These are phyloP conservation scores for Porphyridium purpureum DNA, from an alignment of 23 red algal species.

Conservation along the genomic window DNA sequence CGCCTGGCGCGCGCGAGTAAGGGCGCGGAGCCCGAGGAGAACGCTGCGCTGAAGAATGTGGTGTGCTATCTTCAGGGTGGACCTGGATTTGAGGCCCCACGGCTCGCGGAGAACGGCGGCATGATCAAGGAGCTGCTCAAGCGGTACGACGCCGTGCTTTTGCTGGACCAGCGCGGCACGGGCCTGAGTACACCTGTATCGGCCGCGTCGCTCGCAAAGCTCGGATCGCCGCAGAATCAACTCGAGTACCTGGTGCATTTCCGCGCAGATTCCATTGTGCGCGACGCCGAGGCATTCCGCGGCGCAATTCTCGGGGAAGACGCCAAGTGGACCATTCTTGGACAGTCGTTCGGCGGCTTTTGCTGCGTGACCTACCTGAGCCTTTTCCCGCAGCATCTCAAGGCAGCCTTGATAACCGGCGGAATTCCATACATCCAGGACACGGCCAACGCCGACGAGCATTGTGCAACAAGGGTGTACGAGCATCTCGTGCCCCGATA, in stretches of 20 bases:
- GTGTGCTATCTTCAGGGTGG: too few relatives aligned
- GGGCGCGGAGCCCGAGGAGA: too few relatives aligned
- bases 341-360: slow-evolving; percentile 20
- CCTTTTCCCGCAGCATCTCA: slow-evolving; percentile 4
- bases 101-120: background rate
- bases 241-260: slow-evolving; percentile 1
- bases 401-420: slow-evolving; percentile 4
- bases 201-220: background rate
- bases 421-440: slow-evolving; percentile 1
- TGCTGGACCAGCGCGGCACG: slow-evolving; percentile 20
- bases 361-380: slow-evolving; percentile 11
- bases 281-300: slow-evolving; percentile 10
- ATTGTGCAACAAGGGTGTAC: too few relatives aligned
- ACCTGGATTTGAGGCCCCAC: slow-evolving; percentile 9
- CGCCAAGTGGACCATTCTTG: slow-evolving; percentile 10
- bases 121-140: slow-evolving; percentile 2
- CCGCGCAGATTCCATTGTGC: slow-evolving; percentile 10
- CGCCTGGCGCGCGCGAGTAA: too few relatives aligned
- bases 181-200: slow-evolving; percentile 4
- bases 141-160: background rate
- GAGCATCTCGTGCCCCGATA: slow-evolving; percentile 1
- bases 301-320: background rate
- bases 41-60: too few relatives aligned
- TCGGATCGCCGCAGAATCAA: background rate
- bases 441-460: too few relatives aligned